These are phyloP conservation scores for Aspergillus floridensis DNA, from an alignment of 2,329 filamentous ascomycete genomes.

Conservation along the genomic window DNA sequence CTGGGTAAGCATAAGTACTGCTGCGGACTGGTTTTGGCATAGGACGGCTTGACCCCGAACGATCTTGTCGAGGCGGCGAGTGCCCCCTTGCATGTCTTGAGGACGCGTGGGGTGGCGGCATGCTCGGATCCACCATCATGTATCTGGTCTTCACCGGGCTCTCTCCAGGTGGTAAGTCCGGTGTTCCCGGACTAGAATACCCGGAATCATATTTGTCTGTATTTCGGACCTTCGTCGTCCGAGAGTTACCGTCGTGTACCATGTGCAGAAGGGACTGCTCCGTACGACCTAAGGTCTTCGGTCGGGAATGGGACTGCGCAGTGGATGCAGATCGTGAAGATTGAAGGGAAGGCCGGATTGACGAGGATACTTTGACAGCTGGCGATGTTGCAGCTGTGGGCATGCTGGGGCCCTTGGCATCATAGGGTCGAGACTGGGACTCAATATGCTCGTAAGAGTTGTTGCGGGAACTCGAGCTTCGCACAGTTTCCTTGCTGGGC, in stretches of 20 bases:
- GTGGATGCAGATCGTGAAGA: constrained; percentile 33
- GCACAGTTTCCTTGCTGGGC: constrained; percentile 22
- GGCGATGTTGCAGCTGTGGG: constrained; percentile 36
- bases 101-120: constrained; percentile 19
- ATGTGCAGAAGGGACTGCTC: constrained; percentile 28
- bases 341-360: constrained; percentile 30
- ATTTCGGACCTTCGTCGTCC: constrained; percentile 37
- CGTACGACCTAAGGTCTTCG: constrained; percentile 27
- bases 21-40: constrained; percentile 27
- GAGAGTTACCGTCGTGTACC: constrained; percentile 27
- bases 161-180: constrained; percentile 37
- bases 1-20: constrained; percentile 27
- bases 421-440: constrained; percentile 20
- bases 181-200: constrained; percentile 46
- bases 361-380: constrained; percentile 27
- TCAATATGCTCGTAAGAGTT: constrained; percentile 33
- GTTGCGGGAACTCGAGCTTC: constrained; percentile 30
- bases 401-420: constrained; percentile 35
- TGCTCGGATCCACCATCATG: constrained; percentile 30
- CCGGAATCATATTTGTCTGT: constrained; percentile 43
- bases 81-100: constrained; percentile 27
- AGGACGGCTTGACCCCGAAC: constrained; percentile 16
- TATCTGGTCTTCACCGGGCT: constrained; percentile 36
- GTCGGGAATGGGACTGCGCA: constrained; percentile 24
- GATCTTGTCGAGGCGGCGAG: constrained; percentile 30